Conservation (phyloP, 306 rosid genomes). For the Cucumis cinereus region DNA sequence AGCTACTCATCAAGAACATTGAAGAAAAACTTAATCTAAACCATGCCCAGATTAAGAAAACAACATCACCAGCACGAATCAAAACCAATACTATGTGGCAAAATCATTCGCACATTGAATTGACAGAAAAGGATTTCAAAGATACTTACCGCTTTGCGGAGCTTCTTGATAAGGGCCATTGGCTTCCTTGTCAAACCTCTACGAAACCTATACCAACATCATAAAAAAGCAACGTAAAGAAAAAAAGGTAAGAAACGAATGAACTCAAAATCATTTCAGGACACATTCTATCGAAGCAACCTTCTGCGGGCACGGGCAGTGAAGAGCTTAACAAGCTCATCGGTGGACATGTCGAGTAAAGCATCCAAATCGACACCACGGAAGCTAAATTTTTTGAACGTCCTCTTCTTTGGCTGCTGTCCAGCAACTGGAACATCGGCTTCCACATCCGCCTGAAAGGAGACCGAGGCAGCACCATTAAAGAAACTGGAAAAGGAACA, state of each 20-base stretch:
- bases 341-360: constrained; percentile 71
- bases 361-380: constrained; percentile 72
- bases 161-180: constrained; percentile 83
- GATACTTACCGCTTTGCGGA: constrained; percentile 63
- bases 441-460: constrained; percentile 47
- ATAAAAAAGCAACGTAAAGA: neutral
- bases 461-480: neutral
- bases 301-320: constrained; percentile 73
- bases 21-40: neutral
- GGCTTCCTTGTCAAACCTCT: constrained; percentile 92
- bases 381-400: constrained; percentile 82
- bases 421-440: constrained; percentile 38
- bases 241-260: neutral
- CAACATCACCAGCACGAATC: neutral
- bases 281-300: neutral
- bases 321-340: constrained; percentile 80
- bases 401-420: constrained; percentile 64
- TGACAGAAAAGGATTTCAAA: neutral
- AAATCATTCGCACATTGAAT: neutral
- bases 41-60: neutral
- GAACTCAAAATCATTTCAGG: neutral
- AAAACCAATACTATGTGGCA: neutral
- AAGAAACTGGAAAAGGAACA: neutral
- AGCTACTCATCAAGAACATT: neutral
- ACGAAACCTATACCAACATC: constrained; percentile 41